These are phyloP conservation scores for Daldinia eschscholtzii DNA, from an alignment of 2,329 filamentous ascomycete genomes.

Conservation along the genomic window DNA sequence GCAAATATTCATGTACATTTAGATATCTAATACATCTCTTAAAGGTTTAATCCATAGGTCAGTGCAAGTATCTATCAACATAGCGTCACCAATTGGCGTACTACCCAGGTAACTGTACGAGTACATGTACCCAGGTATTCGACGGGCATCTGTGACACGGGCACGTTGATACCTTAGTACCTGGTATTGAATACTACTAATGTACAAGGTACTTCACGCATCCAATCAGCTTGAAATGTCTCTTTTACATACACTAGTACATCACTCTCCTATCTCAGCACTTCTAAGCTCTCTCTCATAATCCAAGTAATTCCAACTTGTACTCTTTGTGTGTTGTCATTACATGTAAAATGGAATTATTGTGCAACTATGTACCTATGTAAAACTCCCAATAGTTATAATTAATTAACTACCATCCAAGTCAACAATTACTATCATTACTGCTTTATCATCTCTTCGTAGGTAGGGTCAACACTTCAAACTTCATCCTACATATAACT, in stretches of 20 bases:
- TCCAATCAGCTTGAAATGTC: constrained; percentile 1
- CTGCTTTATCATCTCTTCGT: neutral
- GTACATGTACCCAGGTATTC: neutral
- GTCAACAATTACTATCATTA: neutral
- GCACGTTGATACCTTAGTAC: no score
- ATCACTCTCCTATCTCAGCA: constrained; percentile 5
- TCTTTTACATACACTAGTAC: neutral
- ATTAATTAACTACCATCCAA: neutral
- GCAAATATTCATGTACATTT: constrained; percentile 2
- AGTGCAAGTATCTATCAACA: constrained; percentile 7
- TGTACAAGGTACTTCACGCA: no score
- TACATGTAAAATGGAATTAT: constrained; percentile 7
- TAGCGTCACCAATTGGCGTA: neutral
- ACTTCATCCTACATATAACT: neutral
- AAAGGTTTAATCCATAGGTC: no score
- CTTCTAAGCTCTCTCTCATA: constrained; percentile 13
- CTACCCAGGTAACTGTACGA: neutral
- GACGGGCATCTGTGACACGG: neutral
- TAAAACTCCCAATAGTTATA: neutral
- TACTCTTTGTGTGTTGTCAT: constrained; percentile 16
- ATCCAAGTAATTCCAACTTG: neutral
- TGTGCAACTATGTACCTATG: neutral
- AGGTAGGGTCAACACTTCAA: neutral
- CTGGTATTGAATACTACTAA: no score
- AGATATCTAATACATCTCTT: constrained; percentile 4